A percentile compares a stretch with the other conserved stretches of the same genome.
phyloP scores from a whole-genome alignment of 805 yeast genomes.

The Pichia exigua region DNA sequence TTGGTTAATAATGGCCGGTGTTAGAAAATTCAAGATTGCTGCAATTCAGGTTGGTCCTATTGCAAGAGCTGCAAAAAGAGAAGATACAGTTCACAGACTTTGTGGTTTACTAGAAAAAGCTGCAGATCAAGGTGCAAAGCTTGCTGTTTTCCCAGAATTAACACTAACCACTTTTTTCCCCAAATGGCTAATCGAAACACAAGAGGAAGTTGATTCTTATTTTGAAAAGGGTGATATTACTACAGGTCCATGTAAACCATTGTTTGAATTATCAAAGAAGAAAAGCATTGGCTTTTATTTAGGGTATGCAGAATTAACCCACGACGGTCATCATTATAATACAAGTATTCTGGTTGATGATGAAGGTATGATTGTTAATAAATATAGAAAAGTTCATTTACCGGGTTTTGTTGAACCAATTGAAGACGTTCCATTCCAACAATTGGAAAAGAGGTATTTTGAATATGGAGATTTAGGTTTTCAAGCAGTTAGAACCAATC shows the following conservation, averaged over 20 bases:
- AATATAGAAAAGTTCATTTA: constrained; percentile 32
- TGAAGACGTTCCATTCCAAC: constrained; percentile 27
- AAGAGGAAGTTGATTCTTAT: constrained; percentile 29
- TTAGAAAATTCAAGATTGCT: constrained; percentile 21
- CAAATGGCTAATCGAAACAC: constrained; percentile 28
- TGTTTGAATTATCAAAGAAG: constrained; percentile 31
- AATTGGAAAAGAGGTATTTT: constrained; percentile 33
- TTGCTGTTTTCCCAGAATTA: constrained; percentile 33
- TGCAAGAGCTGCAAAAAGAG: constrained; percentile 24
- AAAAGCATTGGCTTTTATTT: constrained; percentile 26
- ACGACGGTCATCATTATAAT: constrained; percentile 31
- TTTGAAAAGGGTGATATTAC: constrained; percentile 33
- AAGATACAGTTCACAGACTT: constrained; percentile 27
- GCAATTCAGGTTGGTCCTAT: constrained; percentile 31
- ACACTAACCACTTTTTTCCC: constrained; percentile 32
- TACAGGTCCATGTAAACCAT: constrained; percentile 21
- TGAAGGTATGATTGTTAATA: constrained; percentile 25
- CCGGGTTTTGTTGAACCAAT: constrained; percentile 33
- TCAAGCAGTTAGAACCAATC: constrained; percentile 27
- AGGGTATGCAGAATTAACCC: constrained; percentile 34
- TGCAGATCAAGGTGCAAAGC: constrained; percentile 25
- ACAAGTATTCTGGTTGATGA: constrained; percentile 28
- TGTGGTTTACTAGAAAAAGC: constrained; percentile 25
- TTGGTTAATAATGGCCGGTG: constrained; percentile 1
- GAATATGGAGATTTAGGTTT: constrained; percentile 32